Conservation (phyloP, 2,329 filamentous ascomycete species). For the Paecilomyces niveus region DNA sequence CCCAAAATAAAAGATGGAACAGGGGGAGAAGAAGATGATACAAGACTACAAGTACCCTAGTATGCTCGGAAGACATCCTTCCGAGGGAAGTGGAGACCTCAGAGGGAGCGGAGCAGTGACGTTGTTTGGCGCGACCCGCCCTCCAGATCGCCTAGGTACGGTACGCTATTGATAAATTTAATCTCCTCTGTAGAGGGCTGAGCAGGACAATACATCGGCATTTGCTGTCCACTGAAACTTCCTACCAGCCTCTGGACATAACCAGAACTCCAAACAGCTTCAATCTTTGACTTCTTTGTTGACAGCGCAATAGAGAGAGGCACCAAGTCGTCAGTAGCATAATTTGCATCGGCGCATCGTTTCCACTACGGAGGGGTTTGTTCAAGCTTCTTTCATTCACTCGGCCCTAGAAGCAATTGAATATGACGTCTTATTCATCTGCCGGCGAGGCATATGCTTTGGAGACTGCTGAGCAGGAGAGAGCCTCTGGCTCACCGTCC, state of each 20-base stretch:
- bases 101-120: not conserved
- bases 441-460: constrained; percentile 29
- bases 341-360: not conserved
- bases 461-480: constrained; percentile 20
- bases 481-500: constrained; percentile 12
- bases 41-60: not conserved
- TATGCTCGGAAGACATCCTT: not conserved
- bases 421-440: constrained; percentile 33
- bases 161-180: not conserved
- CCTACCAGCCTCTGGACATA: not conserved
- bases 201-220: not conserved
- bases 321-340: not conserved
- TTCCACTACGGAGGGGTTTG: not conserved
- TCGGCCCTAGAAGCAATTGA: constrained; percentile 1
- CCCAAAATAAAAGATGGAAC: constrained; percentile 12
- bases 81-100: not conserved
- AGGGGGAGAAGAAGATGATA: not conserved
- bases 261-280: not conserved
- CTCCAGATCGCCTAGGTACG: not conserved
- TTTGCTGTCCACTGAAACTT: not conserved
- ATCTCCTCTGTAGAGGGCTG: not conserved
- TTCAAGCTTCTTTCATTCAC: not conserved
- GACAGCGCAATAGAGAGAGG: not conserved
- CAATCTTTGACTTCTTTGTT: not conserved
- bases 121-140: not conserved